These are phyloP conservation scores for Hevea brasiliensis DNA, from an alignment of 345 rosid genomes.

Conservation along the genomic window DNA sequence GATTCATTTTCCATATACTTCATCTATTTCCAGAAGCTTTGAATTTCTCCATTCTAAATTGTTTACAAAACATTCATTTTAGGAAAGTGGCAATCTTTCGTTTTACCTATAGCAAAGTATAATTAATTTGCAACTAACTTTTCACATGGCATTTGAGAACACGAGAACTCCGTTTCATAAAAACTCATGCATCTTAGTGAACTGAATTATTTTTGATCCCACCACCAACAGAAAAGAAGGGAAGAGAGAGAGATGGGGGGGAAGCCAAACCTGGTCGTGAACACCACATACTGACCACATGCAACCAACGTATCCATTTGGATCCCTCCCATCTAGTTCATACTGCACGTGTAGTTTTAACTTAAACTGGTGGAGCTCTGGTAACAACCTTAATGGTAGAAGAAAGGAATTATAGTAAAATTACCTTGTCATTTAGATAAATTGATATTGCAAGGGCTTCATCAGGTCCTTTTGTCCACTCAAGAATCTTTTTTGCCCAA, in stretches of 20 bases:
- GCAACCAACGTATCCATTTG: slow-evolving; percentile 93
- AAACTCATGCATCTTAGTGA: not conserved
- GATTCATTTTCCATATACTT: not conserved
- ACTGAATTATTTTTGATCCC: not conserved
- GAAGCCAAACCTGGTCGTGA: slow-evolving; percentile 74
- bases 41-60: not conserved
- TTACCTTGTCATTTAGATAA: slow-evolving; percentile 80
- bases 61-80: not conserved
- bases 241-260: not conserved
- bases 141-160: too few species aligned
- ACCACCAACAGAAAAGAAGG: not conserved
- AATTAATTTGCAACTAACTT: too few species aligned
- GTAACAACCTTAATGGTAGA: not conserved
- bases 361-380: slow-evolving; percentile 1
- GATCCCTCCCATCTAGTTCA: slow-evolving; percentile 93
- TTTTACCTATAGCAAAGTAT: not conserved
- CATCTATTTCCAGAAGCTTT: not conserved
- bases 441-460: slow-evolving; percentile 76
- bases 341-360: slow-evolving; percentile 53
- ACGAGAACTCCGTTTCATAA: not conserved
- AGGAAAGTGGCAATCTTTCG: not conserved
- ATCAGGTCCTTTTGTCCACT: slow-evolving; percentile 92
- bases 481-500: slow-evolving; percentile 97
- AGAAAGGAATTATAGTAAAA: not conserved
- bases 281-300: slow-evolving; percentile 98